Conservation (phyloP, 768 basidiomycete species). For the Phylloporus sp. region DNA sequence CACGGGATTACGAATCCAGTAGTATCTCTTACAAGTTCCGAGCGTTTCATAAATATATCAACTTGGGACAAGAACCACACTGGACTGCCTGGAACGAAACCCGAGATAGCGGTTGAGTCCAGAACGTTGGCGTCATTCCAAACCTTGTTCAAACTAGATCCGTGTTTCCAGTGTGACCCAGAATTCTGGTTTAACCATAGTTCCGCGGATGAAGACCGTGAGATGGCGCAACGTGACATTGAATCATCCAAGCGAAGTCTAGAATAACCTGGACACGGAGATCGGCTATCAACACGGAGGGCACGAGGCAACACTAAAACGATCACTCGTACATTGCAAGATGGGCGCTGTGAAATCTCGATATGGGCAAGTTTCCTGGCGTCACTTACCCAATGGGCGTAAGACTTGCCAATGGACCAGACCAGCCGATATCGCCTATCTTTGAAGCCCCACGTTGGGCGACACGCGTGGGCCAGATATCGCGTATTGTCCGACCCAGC, state of each 20-base stretch:
- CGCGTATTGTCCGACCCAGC: background rate
- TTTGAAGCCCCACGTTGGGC: no score
- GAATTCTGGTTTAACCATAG: background rate
- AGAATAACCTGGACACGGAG: background rate
- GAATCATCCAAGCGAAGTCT: background rate
- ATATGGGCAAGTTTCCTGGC: constrained; percentile 5
- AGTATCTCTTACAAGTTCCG: background rate
- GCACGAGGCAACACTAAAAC: background rate
- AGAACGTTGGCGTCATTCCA: background rate
- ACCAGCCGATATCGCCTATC: constrained; percentile 54
- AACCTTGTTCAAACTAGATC: background rate
- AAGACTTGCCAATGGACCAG: constrained; percentile 3
- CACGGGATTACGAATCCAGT: background rate
- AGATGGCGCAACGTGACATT: background rate
- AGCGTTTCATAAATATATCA: background rate
- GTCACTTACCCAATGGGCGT: background rate
- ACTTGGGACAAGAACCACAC: background rate
- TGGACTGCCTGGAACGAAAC: background rate
- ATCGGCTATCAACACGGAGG: background rate
- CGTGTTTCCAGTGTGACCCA: background rate
- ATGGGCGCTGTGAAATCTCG: constrained; percentile 3
- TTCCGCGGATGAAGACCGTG: background rate
- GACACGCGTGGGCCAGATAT: no score
- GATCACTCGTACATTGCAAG: constrained; percentile 5
- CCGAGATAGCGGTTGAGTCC: background rate